Conservation (phyloP, 208 protist species). For the Strigomonas galati region DNA sequence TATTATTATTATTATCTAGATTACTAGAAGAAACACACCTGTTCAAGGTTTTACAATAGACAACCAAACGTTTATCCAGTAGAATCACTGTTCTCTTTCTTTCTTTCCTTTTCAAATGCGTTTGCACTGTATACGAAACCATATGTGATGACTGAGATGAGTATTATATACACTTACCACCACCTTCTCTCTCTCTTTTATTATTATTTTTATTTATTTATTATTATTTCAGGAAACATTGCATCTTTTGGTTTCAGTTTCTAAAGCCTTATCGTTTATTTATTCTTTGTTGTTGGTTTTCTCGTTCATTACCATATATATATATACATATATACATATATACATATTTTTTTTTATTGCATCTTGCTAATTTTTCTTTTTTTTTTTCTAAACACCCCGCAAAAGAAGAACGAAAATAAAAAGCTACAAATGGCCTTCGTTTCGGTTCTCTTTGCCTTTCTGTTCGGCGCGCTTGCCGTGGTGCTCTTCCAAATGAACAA, state of each 20-base stretch:
- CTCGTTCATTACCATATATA: neutral
- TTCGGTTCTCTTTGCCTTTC: slow-evolving; percentile 10
- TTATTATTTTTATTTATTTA: slow-evolving; percentile 10
- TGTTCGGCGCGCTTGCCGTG: slow-evolving; percentile 5
- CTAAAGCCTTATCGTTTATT: neutral
- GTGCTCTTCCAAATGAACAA: slow-evolving; percentile 6
- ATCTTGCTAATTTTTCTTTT: slow-evolving; percentile 10
- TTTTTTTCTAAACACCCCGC: neutral
- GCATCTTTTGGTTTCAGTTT: neutral
- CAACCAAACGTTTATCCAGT: too few relatives aligned
- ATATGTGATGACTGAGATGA: too few relatives aligned
- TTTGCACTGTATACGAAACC: neutral
- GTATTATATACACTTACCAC: too few relatives aligned
- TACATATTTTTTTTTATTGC: neutral
- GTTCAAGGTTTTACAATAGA: too few relatives aligned
- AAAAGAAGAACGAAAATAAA: neutral
- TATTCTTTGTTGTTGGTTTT: neutral
- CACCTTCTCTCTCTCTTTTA: slow-evolving; percentile 5
- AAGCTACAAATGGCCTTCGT: slow-evolving; percentile 6
- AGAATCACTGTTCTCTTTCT: too few relatives aligned
- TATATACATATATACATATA: neutral
- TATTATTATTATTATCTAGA: too few relatives aligned
- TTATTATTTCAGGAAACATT: slow-evolving; percentile 2
- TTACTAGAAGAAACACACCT: too few relatives aligned
- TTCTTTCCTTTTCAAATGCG: too few relatives aligned